Evolutionary conservation across 306 rosid genomes (phyloP).

Genomic region (Dryas drummondii): DNA sequence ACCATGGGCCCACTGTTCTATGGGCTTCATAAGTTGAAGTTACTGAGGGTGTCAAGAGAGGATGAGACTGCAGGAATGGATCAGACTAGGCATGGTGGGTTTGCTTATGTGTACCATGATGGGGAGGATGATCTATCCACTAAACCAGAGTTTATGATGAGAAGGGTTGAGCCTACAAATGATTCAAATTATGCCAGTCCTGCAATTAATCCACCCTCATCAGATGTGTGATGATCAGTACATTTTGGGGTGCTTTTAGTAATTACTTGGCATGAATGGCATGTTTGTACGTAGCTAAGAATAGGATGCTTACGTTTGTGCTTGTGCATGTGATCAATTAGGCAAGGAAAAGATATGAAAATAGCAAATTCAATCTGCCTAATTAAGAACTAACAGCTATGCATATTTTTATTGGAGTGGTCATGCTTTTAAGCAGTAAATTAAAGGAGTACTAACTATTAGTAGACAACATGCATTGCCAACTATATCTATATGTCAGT

Average conservation of each 20-base stretch:
- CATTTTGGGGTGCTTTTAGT: neutral
- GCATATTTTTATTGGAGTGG: too few species aligned
- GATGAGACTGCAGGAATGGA: constrained; percentile 81
- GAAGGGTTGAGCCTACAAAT: constrained; percentile 24
- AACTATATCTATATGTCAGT: too few species aligned
- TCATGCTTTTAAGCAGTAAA: too few species aligned
- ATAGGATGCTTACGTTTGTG: neutral
- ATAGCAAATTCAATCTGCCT: too few species aligned
- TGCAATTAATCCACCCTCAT: neutral
- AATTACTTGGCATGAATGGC: too few species aligned
- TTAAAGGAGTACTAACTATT: too few species aligned
- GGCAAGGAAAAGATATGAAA: neutral
- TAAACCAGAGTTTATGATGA: constrained; percentile 30
- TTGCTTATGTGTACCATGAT: constrained; percentile 62
- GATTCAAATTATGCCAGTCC: constrained; percentile 12
- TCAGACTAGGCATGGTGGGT: constrained; percentile 72
- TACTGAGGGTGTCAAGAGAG: constrained; percentile 54
- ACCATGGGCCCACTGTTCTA: constrained; percentile 75
- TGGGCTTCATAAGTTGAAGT: constrained; percentile 43
- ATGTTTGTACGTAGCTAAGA: neutral
- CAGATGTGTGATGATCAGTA: too few species aligned
- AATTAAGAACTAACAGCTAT: too few species aligned
- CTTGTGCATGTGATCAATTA: neutral
- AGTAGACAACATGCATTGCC: too few species aligned
- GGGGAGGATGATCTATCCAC: constrained; percentile 26